Evolutionary conservation across 176 grass and related monocot species (phyloP).

Genomic region (Rhynchospora breviuscula): DNA sequence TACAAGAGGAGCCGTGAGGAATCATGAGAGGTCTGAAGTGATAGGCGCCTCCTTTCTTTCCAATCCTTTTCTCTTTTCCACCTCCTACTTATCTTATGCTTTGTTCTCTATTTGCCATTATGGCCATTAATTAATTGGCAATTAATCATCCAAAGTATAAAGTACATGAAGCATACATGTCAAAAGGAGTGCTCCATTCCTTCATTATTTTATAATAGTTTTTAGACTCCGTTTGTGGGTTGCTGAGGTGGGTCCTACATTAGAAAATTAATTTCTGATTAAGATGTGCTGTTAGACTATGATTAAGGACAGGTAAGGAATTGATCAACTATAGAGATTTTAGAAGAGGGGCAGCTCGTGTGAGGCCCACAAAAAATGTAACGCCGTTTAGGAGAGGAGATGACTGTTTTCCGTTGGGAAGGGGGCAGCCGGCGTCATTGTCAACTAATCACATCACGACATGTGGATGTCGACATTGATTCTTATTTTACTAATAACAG

Average conservation of each 20-base stretch:
- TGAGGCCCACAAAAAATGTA: not conserved
- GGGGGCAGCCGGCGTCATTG: not conserved
- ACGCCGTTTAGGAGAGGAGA: not conserved
- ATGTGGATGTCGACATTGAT: conserved; percentile 28
- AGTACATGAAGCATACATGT: conserved; percentile 5
- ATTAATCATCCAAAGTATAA: conserved; percentile 21
- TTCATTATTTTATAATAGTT: not conserved
- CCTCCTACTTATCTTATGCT: conserved; percentile 24
- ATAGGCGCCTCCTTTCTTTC: conserved; percentile 14
- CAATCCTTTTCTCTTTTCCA: conserved; percentile 26
- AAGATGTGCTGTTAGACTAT: conserved; percentile 14
- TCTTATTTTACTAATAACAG: not conserved
- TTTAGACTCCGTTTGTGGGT: not conserved
- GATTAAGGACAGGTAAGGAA: conserved; percentile 10
- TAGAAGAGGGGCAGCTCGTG: not conserved
- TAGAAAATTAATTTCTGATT: conserved; percentile 16
- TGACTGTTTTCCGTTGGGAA: not conserved
- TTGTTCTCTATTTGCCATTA: not conserved
- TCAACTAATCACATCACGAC: not conserved
- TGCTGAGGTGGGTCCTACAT: conserved; percentile 9
- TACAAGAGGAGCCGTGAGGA: conserved; percentile 34
- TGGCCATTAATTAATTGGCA: conserved; percentile 21
- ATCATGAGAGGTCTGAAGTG: conserved; percentile 29
- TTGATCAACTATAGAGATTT: conserved; percentile 5
- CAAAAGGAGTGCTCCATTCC: not conserved